These are phyloP conservation scores for Chrysochromulina tobinii DNA, from an alignment of 78 protist species.

Conservation along the genomic window DNA sequence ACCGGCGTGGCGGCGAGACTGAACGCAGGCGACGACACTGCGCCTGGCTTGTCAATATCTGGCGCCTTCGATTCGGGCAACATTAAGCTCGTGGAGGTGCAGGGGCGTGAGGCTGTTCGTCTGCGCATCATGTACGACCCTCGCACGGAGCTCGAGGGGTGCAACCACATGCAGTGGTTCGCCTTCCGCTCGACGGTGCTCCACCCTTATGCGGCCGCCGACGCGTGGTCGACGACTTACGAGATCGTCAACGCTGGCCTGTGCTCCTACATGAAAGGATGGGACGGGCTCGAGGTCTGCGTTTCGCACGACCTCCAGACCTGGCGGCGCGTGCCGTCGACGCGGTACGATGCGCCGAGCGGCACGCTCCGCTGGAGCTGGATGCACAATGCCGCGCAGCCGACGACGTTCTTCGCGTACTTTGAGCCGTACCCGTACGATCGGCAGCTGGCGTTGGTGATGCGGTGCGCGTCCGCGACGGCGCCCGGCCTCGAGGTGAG, in stretches of 20 bases:
- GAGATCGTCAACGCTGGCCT: neutral
- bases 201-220: neutral
- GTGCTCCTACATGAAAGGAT: neutral
- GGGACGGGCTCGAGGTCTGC: neutral
- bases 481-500: neutral
- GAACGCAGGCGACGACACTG: too few relatives aligned
- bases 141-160: neutral
- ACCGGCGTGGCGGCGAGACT: too few relatives aligned
- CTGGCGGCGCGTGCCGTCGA: neutral
- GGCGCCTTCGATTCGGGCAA: too few relatives aligned
- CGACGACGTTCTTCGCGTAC: neutral
- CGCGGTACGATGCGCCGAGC: neutral
- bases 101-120: too few relatives aligned
- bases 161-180: constrained; percentile 26
- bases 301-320: neutral
- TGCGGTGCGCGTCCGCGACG: neutral
- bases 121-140: neutral
- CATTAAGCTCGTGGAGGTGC: too few relatives aligned
- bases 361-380: neutral
- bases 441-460: neutral
- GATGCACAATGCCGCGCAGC: neutral
- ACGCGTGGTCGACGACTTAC: too few relatives aligned
- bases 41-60: too few relatives aligned
- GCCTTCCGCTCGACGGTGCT: neutral
- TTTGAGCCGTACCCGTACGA: constrained; percentile 6